Conservation (phyloP, 2,329 filamentous ascomycete species). For the Pseudonectria buxi region DNA sequence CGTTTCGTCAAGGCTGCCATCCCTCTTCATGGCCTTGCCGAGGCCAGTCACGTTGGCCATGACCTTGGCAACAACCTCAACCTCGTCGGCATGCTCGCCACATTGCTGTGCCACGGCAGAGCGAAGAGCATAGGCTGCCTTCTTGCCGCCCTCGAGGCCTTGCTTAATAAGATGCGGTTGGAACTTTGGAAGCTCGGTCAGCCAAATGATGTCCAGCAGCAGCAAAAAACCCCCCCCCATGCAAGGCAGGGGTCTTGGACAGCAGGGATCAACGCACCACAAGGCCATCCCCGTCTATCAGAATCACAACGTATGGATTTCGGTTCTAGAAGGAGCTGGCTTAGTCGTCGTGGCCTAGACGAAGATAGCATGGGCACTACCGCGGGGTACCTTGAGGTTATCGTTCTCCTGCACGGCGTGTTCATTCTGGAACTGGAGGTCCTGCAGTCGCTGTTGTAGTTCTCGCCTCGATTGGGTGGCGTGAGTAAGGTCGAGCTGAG, state of each 20-base stretch:
- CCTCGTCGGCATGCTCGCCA: slow-evolving; percentile 35
- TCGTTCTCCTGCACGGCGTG: slow-evolving; percentile 33
- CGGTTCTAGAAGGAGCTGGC: slow-evolving; percentile 31
- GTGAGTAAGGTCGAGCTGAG: slow-evolving; percentile 44
- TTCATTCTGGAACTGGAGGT: slow-evolving; percentile 30
- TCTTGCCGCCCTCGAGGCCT: slow-evolving; percentile 49
- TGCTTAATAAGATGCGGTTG: slow-evolving; percentile 47
- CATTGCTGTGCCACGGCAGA: slow-evolving; percentile 41
- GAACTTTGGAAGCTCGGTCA: slow-evolving; percentile 39
- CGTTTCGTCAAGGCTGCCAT: slow-evolving; percentile 38
- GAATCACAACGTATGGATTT: slow-evolving; percentile 53
- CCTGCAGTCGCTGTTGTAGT: slow-evolving; percentile 40
- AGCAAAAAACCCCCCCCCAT: too few species aligned
- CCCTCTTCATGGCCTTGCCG: slow-evolving; percentile 40
- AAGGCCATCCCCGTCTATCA: slow-evolving; percentile 58
- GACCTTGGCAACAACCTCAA: slow-evolving; percentile 51
- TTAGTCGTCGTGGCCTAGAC: slow-evolving; percentile 8
- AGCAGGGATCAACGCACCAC: slow-evolving; percentile 35
- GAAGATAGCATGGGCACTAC: too few species aligned
- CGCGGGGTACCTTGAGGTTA: slow-evolving; percentile 37
- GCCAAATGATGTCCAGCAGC: slow-evolving; percentile 3
- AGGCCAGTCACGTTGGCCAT: slow-evolving; percentile 49
- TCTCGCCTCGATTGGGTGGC: slow-evolving; percentile 42
- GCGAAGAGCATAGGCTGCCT: slow-evolving; percentile 43
- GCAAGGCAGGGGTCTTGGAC: too few species aligned